Base-by-base conservation (phyloP, 257 asterid genomes). In the Buddleja alternifolia region DNA sequence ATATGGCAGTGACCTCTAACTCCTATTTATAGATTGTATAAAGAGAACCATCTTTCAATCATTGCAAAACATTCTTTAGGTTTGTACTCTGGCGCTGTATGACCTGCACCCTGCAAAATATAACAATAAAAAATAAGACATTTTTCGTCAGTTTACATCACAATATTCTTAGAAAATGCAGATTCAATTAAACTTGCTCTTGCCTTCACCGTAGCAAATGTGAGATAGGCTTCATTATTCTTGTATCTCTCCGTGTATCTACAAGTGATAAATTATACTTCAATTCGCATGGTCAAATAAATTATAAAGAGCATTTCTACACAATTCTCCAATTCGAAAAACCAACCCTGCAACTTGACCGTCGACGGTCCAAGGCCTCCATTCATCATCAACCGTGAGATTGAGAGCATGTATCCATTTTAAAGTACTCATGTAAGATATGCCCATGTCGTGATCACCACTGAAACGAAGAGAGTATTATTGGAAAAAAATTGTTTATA, bases 331-430 rank as follows among this genome's bases (percentile, higher is more conserved):
- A 34, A 25, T 37, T 21, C 2, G 5, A 10, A 11, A 66, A 50
- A 20, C 71, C 17, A 1, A 79, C 87, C 90, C 90, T 53, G 84
- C 86, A 71, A 80, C 80, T 82, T 85, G 84, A 3, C 63, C 81
- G 5, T 73, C 48, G 11, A 80, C 74, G 1, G 2, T 70, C 88
- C 90, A 84, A 5, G 85, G 51, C 66, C 86, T 78, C 89, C 89
- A 84, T 0, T 32, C 54, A 4, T 79, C 81, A 7, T 63, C 70
- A 3, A 81, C 4, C 14, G 79, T 78, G 44, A 84, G 61, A 51
- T 78, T 78, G 14, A 84, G 72, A 6, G 21, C 12, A 10, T 56
- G 82, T 48, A 81, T 73, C 86, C 84, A 78, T 67, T 73, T 68
- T 37, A 78, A 66, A 5, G 86, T 81, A 67, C 76, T 57, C 69